phyloP scores from a whole-genome alignment of 1,284 basidiomycete species.

The Spongispora temasekensis region DNA sequence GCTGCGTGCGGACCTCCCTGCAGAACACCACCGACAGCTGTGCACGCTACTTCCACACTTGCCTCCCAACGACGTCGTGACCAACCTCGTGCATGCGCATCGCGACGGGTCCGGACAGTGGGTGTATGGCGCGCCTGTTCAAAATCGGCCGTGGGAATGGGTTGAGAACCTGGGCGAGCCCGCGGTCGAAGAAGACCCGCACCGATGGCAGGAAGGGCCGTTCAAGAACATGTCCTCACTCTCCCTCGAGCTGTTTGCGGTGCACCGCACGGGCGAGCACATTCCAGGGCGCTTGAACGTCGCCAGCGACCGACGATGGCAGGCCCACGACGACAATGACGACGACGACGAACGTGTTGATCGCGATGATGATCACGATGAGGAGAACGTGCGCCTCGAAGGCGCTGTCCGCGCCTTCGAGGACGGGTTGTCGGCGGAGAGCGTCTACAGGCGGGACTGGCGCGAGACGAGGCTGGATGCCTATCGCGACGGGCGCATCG shows the following conservation, averaged over 20 bases:
- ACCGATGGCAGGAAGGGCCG: conserved; percentile 38
- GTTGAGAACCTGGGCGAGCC: conserved; percentile 73
- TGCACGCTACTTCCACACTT: conserved; percentile 49
- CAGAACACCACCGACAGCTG: conserved; percentile 56
- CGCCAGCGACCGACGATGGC: background rate
- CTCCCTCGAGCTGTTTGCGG: conserved; percentile 70
- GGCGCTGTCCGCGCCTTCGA: conserved; percentile 58
- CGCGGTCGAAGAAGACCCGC: conserved; percentile 24
- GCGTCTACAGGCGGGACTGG: conserved; percentile 72
- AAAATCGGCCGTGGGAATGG: conserved; percentile 84
- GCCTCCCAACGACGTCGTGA: conserved; percentile 51
- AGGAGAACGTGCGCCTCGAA: conserved; percentile 35
- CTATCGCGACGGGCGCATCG: conserved; percentile 18
- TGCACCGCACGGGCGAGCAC: conserved; percentile 62
- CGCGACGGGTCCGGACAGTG: conserved; percentile 47
- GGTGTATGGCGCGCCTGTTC: conserved; percentile 52
- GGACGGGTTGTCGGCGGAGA: conserved; percentile 62
- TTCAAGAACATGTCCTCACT: conserved; percentile 71
- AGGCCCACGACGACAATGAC: background rate
- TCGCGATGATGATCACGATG: background rate
- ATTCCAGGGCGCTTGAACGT: conserved; percentile 28
- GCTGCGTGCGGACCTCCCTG: conserved; percentile 56
- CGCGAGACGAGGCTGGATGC: conserved; percentile 55
- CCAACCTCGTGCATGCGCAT: conserved; percentile 58
- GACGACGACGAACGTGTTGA: background rate